Percentiles rank a stretch among this genome's conserved stretches.
phyloP scores from a whole-genome alignment of 2,329 filamentous ascomycete species.

The Coniochaeta ligniaria region DNA sequence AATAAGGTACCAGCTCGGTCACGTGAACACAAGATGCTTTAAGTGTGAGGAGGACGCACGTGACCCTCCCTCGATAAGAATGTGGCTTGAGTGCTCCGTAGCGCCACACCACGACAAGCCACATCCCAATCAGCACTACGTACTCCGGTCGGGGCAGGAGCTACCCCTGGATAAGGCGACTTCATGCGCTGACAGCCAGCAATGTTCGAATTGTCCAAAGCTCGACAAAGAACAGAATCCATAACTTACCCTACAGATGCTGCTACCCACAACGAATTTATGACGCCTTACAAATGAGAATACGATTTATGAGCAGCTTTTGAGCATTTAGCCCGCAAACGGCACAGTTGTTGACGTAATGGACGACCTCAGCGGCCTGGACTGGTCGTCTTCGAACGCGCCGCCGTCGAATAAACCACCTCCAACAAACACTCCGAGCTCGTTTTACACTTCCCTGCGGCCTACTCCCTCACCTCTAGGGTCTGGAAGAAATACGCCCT shows the following conservation, averaged over 20 bases:
- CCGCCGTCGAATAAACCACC: constrained; percentile 32
- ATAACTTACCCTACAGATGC: not conserved
- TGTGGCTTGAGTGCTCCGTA: not conserved
- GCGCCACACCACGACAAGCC: not conserved
- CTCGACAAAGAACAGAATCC: not conserved
- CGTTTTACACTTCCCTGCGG: constrained; percentile 42
- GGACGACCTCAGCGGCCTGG: constrained; percentile 56
- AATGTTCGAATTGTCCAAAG: not conserved
- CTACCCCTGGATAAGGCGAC: not conserved
- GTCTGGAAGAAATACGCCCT: constrained; percentile 50
- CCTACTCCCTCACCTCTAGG: constrained; percentile 48
- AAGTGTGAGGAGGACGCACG: not conserved
- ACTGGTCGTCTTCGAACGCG: constrained; percentile 42
- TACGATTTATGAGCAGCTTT: not conserved
- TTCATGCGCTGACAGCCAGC: not conserved
- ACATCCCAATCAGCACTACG: no score
- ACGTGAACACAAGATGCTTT: no score
- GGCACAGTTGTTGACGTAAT: constrained; percentile 25
- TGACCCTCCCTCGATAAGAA: not conserved
- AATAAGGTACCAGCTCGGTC: no score
- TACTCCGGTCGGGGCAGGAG: not conserved
- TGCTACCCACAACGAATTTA: not conserved
- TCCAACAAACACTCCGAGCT: constrained; percentile 31
- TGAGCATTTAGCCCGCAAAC: not conserved
- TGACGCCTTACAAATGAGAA: not conserved